phyloP scores from a whole-genome alignment of 2,329 filamentous ascomycete species.

The Akanthomyces dipterigenus region DNA sequence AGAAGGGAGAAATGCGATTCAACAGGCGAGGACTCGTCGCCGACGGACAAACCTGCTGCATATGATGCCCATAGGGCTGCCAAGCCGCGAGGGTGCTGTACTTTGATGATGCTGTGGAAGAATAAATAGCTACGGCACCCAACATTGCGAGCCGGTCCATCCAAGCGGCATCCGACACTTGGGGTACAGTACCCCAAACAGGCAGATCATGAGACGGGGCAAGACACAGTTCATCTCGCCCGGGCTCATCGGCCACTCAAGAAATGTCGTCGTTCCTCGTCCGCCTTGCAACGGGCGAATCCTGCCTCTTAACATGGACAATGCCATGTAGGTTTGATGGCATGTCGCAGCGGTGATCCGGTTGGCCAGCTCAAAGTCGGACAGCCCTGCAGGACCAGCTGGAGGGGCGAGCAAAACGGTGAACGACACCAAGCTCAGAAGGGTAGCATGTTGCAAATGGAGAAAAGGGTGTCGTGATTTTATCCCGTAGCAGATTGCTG shows the following conservation, averaged over 20 bases:
- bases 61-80: neutral
- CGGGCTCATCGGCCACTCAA: too few species aligned
- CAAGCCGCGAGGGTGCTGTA: neutral
- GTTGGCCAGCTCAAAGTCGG: neutral
- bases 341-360: neutral
- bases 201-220: neutral
- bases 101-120: too few species aligned
- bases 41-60: neutral
- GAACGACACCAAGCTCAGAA: neutral
- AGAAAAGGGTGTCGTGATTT: neutral
- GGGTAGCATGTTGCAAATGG: slow-evolving; percentile 1
- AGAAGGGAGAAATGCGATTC: neutral
- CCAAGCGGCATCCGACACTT: neutral
- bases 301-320: too few species aligned
- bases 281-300: too few species aligned
- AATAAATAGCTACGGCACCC: too few species aligned
- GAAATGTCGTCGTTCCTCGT: neutral
- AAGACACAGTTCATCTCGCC: neutral
- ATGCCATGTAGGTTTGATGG: neutral
- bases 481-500: too few species aligned
- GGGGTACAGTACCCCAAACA: slow-evolving; percentile 1
- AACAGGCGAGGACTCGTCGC: neutral
- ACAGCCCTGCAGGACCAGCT: neutral
- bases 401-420: neutral
- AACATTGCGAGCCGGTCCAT: too few species aligned